Percentiles rank a stretch among this genome's conserved stretches.
Conservation (phyloP, 2,329 filamentous ascomycete genomes). For the Pseudogymnoascus sp. region DNA sequence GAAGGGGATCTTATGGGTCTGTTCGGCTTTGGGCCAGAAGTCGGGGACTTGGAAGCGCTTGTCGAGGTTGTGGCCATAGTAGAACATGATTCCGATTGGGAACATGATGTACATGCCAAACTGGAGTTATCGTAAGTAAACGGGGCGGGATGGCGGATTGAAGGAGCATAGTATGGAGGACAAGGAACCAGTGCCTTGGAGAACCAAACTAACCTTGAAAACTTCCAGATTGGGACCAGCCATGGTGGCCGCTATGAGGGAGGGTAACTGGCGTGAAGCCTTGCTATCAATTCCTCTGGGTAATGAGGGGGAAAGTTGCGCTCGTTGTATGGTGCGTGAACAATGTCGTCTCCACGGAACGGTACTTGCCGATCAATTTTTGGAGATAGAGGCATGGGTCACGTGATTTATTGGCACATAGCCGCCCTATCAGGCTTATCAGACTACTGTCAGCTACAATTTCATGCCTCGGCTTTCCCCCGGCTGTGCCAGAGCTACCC, state of each 20-base stretch:
- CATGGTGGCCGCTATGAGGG: constrained; percentile 37
- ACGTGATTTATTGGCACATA: neutral
- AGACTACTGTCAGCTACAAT: neutral
- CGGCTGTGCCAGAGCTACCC: constrained; percentile 1
- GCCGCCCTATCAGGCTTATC: neutral
- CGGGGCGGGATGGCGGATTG: neutral
- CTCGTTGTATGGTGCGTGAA: neutral
- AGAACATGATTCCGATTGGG: constrained; percentile 98
- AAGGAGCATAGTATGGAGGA: constrained; percentile 5
- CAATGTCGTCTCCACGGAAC: neutral
- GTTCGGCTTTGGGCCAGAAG: constrained; percentile 83
- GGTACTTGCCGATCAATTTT: neutral
- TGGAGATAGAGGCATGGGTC: neutral
- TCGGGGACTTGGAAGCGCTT: constrained; percentile 77
- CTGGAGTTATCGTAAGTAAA: constrained; percentile 38
- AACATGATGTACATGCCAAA: constrained; percentile 99
- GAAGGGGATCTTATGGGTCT: constrained; percentile 67
- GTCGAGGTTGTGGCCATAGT: constrained; percentile 98
- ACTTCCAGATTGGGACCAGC: constrained; percentile 86
- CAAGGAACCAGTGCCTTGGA: neutral
- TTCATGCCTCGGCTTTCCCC: constrained; percentile 4
- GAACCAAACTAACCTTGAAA: constrained; percentile 62
- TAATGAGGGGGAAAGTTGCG: neutral
- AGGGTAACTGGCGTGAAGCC: neutral
- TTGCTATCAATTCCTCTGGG: neutral